A percentile compares a stretch with the other conserved stretches of the same genome.
These are phyloP conservation scores for Ambrosiella xylebori DNA, from an alignment of 2,329 filamentous ascomycete species.

Conservation along the genomic window DNA sequence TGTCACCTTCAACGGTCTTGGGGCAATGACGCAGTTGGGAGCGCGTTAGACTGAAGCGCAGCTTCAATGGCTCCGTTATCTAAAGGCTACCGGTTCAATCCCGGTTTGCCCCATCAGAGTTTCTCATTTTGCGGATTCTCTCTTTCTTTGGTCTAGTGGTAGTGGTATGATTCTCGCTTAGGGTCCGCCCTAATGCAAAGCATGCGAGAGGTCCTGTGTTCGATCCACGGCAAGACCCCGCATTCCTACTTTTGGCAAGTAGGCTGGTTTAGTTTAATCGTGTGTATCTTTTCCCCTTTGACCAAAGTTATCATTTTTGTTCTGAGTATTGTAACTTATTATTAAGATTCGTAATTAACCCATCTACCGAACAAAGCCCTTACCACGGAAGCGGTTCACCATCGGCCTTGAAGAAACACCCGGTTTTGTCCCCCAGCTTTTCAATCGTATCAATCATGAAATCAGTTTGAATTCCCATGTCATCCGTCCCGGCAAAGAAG, in stretches of 20 bases:
- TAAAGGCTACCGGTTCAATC: slow-evolving; percentile 10
- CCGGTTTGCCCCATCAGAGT: slow-evolving; percentile 4
- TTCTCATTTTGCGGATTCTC: background rate
- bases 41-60: slow-evolving; percentile 6
- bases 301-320: background rate
- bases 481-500: background rate
- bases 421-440: background rate
- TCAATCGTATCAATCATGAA: background rate
- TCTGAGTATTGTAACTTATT: background rate
- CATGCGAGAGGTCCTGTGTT: slow-evolving; percentile 17
- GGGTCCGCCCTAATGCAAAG: slow-evolving; percentile 26
- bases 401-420: background rate
- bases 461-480: background rate
- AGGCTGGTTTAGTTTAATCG: too few species aligned
- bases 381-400: background rate
- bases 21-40: slow-evolving; percentile 5
- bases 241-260: background rate
- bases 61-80: slow-evolving; percentile 10
- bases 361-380: background rate
- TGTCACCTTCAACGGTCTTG: background rate
- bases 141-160: slow-evolving; percentile 46
- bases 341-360: background rate
- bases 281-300: background rate
- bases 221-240: slow-evolving; percentile 15
- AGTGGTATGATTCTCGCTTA: slow-evolving; percentile 59